These are phyloP conservation scores for Exobasidium cylindrosporum DNA, from an alignment of 1,284 basidiomycete genomes.

Conservation along the genomic window DNA sequence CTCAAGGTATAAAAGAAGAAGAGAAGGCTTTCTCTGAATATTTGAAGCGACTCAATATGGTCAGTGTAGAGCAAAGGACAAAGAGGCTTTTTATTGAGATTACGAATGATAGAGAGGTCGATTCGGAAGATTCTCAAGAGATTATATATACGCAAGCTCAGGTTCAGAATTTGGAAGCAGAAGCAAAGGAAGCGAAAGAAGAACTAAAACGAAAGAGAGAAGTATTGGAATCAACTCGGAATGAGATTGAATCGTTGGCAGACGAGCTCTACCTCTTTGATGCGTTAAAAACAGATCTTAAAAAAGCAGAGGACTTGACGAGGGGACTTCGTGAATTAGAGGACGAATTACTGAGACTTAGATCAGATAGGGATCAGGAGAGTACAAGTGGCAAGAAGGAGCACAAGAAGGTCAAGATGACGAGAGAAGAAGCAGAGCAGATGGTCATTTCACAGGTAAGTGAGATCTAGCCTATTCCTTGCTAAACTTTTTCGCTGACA, in stretches of 20 bases:
- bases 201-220: background rate
- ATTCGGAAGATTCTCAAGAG: background rate
- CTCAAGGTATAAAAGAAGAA: background rate
- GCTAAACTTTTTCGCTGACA: no score
- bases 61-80: background rate
- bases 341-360: background rate
- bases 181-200: background rate
- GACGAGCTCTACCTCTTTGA: background rate
- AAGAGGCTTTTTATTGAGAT: background rate
- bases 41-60: background rate
- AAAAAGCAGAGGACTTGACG: background rate
- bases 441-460: background rate
- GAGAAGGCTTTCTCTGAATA: background rate
- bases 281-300: background rate
- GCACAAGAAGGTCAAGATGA: background rate
- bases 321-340: background rate
- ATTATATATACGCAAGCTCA: background rate
- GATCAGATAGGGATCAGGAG: background rate
- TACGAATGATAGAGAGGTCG: background rate
- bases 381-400: background rate
- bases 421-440: slow-evolving; percentile 4
- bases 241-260: background rate
- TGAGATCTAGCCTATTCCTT: background rate
- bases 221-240: background rate
- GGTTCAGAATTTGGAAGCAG: background rate